These are phyloP conservation scores for Anacardium occidentale DNA, from an alignment of 345 rosid species.

Conservation along the genomic window DNA sequence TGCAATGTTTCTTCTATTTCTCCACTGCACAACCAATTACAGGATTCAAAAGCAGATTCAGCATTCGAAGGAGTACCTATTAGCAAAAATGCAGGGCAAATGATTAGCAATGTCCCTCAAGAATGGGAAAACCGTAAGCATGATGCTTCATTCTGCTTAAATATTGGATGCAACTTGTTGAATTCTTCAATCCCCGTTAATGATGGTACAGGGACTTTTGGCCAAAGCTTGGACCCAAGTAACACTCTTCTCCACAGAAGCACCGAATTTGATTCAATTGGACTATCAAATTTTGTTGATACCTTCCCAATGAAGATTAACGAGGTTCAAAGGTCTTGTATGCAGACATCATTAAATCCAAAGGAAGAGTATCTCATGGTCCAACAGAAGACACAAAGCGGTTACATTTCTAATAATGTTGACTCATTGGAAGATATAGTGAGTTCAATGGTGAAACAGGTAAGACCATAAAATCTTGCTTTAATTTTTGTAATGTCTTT, in stretches of 20 bases:
- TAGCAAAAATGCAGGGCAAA: conserved; percentile 27
- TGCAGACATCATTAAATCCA: conserved; percentile 35
- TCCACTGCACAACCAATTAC: conserved; percentile 28
- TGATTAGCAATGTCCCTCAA: conserved; percentile 32
- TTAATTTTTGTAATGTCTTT: not conserved
- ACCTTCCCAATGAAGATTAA: conserved; percentile 32
- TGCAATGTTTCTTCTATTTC: conserved; percentile 38
- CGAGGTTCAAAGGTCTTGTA: conserved; percentile 35
- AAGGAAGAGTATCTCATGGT: conserved; percentile 43
- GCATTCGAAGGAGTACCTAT: conserved; percentile 25
- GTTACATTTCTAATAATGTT: conserved; percentile 42
- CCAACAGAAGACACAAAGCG: conserved; percentile 49
- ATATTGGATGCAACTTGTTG: conserved; percentile 29
- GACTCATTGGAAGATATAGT: conserved; percentile 72
- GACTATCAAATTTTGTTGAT: conserved; percentile 37
- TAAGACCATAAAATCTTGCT: conserved; percentile 24
- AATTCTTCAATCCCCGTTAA: conserved; percentile 36
- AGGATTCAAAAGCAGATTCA: conserved; percentile 30
- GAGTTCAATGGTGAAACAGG: conserved; percentile 60
- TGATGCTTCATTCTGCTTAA: conserved; percentile 29
- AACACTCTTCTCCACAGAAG: conserved; percentile 34
- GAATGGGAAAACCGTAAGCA: conserved; percentile 42
- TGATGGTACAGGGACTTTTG: conserved; percentile 25
- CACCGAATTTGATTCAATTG: conserved; percentile 37
- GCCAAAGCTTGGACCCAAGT: conserved; percentile 40